These are phyloP conservation scores for Narthecium ossifragum DNA, from an alignment of 106 monocot species.

Conservation along the genomic window DNA sequence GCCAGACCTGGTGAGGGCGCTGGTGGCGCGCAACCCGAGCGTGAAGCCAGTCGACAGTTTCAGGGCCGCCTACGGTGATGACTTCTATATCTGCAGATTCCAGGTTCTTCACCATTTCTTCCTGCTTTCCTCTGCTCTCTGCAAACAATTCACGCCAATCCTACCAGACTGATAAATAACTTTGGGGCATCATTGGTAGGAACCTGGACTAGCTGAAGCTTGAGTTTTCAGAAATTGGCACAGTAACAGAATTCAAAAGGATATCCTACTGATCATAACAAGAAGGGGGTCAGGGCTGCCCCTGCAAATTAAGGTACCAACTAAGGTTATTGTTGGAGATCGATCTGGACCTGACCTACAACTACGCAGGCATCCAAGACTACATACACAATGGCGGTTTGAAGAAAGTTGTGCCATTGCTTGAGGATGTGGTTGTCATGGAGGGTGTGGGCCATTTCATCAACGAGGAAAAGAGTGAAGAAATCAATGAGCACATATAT, in stretches of 20 bases:
- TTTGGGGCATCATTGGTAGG: background rate
- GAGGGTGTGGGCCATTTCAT: slow-evolving; percentile 11
- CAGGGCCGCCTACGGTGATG: slow-evolving; percentile 30
- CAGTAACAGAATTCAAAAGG: no score
- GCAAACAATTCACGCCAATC: no score
- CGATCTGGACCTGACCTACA: slow-evolving; percentile 1
- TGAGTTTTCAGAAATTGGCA: no score
- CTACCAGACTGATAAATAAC: background rate
- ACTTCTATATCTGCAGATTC: slow-evolving; percentile 42
- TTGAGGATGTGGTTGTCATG: slow-evolving; percentile 14
- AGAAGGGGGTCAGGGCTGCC: no score
- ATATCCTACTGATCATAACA: no score
- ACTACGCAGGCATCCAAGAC: background rate
- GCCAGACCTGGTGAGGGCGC: slow-evolving; percentile 37
- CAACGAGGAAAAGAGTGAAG: slow-evolving; percentile 2
- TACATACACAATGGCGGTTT: slow-evolving; percentile 17
- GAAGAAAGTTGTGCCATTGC: slow-evolving; percentile 5
- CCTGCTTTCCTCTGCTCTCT: background rate
- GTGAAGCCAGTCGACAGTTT: slow-evolving; percentile 20
- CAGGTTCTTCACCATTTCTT: slow-evolving; percentile 38
- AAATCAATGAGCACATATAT: slow-evolving; percentile 4
- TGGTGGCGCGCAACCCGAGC: slow-evolving; percentile 23
- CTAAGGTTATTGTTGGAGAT: slow-evolving; percentile 9
- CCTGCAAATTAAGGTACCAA: slow-evolving; percentile 7
- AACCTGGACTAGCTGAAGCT: background rate